Evolutionary conservation across 1,284 basidiomycete species (phyloP).

Genomic region (Apiotrichum sp.): DNA sequence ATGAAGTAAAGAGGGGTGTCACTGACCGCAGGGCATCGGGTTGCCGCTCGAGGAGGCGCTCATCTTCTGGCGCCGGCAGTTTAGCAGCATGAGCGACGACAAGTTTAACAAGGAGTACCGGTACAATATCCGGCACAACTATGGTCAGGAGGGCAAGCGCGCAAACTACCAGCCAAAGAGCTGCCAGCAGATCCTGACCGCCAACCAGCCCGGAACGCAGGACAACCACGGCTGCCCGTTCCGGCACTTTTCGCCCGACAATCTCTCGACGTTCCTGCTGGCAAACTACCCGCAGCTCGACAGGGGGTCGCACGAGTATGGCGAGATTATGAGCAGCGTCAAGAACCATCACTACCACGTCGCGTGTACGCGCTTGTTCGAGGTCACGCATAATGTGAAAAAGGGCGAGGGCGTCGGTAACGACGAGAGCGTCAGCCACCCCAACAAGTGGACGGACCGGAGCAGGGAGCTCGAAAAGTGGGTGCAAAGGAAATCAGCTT

Average conservation of each 20-base stretch:
- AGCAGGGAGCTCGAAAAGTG: slow-evolving; percentile 49
- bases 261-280: slow-evolving; percentile 71
- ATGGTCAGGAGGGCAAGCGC: slow-evolving; percentile 88
- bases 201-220: slow-evolving; percentile 64
- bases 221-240: slow-evolving; percentile 93
- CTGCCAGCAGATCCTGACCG: slow-evolving; percentile 81
- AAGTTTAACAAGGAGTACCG: slow-evolving; percentile 98
- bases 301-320: slow-evolving; percentile 64
- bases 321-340: slow-evolving; percentile 79
- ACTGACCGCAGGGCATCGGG: slow-evolving; percentile 66
- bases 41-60: slow-evolving; percentile 92
- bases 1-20: slow-evolving; percentile 9
- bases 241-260: slow-evolving; percentile 79
- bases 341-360: slow-evolving; percentile 86
- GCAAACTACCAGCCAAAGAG: slow-evolving; percentile 93
- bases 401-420: slow-evolving; percentile 81
- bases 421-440: slow-evolving; percentile 84
- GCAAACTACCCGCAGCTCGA: slow-evolving; percentile 57
- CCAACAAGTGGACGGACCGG: slow-evolving; percentile 67
- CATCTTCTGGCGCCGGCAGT: slow-evolving; percentile 87
- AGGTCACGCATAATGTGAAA: slow-evolving; percentile 85
- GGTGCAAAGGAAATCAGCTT: background rate
- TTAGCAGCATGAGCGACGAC: slow-evolving; percentile 74
- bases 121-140: slow-evolving; percentile 96
- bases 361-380: slow-evolving; percentile 94